A percentile compares a stretch with the other conserved stretches of the same genome.
Conservation (phyloP, 2,329 filamentous ascomycete species). For the Sphaerulina populicola region DNA sequence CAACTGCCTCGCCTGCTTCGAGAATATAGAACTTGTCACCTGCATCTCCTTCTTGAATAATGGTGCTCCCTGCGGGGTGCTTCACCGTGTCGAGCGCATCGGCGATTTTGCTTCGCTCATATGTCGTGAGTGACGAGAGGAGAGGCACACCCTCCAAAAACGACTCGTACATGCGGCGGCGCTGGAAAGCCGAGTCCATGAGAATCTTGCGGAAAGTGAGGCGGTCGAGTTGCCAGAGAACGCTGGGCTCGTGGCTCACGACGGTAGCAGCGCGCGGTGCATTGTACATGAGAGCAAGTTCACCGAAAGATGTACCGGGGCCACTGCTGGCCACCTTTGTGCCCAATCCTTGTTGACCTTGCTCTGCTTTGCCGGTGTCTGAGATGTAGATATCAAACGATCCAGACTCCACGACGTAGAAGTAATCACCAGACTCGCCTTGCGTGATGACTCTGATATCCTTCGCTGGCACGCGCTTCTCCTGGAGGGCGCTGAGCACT, state of each 20-base stretch:
- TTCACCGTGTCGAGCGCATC: conserved; percentile 91
- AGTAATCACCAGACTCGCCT: conserved; percentile 92
- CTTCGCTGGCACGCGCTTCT: conserved; percentile 91
- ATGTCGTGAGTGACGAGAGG: conserved; percentile 71
- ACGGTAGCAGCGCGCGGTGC: conserved; percentile 92
- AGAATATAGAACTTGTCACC: conserved; percentile 88
- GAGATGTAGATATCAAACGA: conserved; percentile 89
- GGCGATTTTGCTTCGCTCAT: conserved; percentile 94
- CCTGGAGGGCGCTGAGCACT: conserved; percentile 80
- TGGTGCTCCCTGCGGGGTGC: conserved; percentile 66
- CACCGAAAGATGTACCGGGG: conserved; percentile 87
- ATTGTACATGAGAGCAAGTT: conserved; percentile 97
- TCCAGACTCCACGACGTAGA: conserved; percentile 92
- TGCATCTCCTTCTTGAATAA: conserved; percentile 85
- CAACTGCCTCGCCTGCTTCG: conserved; percentile 78
- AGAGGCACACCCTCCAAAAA: conserved; percentile 92
- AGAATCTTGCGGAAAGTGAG: conserved; percentile 95
- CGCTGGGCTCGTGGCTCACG: conserved; percentile 71
- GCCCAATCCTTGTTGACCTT: conserved; percentile 75
- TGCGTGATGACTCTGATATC: conserved; percentile 87
- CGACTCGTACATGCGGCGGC: conserved; percentile 91
- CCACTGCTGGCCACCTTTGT: conserved; percentile 72
- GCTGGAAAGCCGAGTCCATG: conserved; percentile 96
- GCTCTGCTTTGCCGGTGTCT: conserved; percentile 62
- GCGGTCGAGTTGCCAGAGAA: conserved; percentile 88